Evolutionary conservation across 2,329 filamentous ascomycete genomes (phyloP), one percentile per base, ranked within the genome.

Genomic region (Neonectria sp.): DNA sequence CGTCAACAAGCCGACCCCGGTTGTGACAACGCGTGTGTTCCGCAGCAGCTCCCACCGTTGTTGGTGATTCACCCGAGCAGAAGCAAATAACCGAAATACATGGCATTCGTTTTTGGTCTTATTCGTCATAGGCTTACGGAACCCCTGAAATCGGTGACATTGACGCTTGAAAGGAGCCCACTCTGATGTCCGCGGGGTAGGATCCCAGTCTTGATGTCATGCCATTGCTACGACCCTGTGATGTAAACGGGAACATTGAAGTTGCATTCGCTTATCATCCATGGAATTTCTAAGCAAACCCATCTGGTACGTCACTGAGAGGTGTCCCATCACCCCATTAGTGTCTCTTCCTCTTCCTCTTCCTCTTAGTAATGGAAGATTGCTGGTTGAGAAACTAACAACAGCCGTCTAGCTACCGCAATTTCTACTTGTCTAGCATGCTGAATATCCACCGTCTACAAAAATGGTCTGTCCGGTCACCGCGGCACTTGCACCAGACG

Each of bases 371-470:
- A 35, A 35, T 29, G 27, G 7, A 29, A 29, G 4, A 17, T 43
- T 17, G 37, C 13, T 17, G n/a, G 1, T 48, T 27, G 8, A 15
- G 6, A 48, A 1, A 17, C 4, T 2, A 15, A 46, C 21, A 25
- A 27, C 9, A 27, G 3, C 12, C n/a, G 3, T 48, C 21, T 3
- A 17, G 17, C 21, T 11, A 48, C n/a, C 21, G 21, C 12, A 21
- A 6, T 12, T 12, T n/a, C 17, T 9, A 43, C 5, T 1, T 12
- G 13, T 11, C 29, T 52, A 65, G 4, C 24, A 46, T 15, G 77
- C 77, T 1, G 79, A 81, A 49, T 79, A 81, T 0, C 79, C 79
- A 1, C 79, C 78, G 35, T 80, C 79, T 0, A 81, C 78, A 68
- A 80, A 80, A 1, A 80, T 68, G 0, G 73, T 77, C 69, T 80